Evolutionary conservation across 371 early-diverging fungal species (phyloP), one percentile per base, ranked within the genome.

Genomic region (Mucor velutinosus): DNA sequence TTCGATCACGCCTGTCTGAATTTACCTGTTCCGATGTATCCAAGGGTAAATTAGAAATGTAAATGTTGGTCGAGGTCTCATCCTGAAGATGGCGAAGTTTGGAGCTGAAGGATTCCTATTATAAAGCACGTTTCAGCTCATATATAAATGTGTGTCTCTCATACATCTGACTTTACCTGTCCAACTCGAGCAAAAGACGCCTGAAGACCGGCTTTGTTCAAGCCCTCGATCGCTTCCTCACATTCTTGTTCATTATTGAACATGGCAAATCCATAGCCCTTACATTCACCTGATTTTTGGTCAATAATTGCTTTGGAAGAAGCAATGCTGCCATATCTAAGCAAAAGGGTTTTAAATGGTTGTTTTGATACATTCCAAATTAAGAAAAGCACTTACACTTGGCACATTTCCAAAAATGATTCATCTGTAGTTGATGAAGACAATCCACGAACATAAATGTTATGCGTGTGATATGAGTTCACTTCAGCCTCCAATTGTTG

Each of bases 191-290:
- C 95, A 87, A 92, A 86, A 7, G 92, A 89, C 5, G 89, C 91
- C 65, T 91, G 89, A 51, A 86, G 85, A 6, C 94, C 94, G 60
- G 81, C 69, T 15, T 78, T 78, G 29, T 80, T 86, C 37, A 95
- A 77, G n/a, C 85, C 93, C 41, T 84, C 82, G 67, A 94, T 92
- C 19, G 94, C 94, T 10, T 66, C 55, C 41, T 82, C 73, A 12
- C 93, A 90, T 61, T 92, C 89, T 17, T 85, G 81, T 30, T 84
- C 86, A 19, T 82, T 88, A 53, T 90, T 90, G 76, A 92, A 97
- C 89, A 95, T 89, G 23, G 94, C 94, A 71, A 97, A 97, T 7
- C 97, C 97, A 75, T 92, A 94, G 0, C 96, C 95, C 77, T 93
- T 93, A 74, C 97, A 97, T 68, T 88, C 86, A 41, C 90, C 89